Conservation (phyloP, 495 filamentous ascomycete genomes). For the Podospora conica region DNA sequence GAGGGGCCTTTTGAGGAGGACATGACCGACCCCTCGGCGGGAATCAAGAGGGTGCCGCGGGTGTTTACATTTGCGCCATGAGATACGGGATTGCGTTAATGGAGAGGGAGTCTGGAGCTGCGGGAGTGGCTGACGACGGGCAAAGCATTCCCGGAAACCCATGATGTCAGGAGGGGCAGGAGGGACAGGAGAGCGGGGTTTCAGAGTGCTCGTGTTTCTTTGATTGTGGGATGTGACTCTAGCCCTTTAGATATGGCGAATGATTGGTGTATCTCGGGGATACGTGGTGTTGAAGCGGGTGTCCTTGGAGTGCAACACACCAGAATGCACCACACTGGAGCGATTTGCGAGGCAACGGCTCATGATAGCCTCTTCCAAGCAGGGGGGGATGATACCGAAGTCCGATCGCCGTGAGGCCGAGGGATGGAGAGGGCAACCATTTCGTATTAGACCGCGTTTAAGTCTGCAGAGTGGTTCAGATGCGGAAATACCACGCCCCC, state of each 20-base stretch:
- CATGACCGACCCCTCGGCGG: not conserved
- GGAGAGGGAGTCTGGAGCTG: too few species aligned
- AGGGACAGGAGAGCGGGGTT: too few species aligned
- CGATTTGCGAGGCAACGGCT: not conserved
- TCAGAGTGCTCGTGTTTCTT: not conserved
- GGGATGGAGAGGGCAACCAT: not conserved
- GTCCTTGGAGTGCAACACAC: not conserved
- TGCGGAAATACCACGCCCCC: not conserved
- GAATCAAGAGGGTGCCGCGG: not conserved
- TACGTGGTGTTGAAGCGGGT: not conserved
- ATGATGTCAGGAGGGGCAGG: too few species aligned
- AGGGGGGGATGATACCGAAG: not conserved
- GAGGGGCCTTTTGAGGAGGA: not conserved
- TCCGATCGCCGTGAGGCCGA: not conserved
- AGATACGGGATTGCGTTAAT: too few species aligned
- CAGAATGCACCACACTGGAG: not conserved
- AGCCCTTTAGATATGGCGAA: not conserved
- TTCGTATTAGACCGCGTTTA: not conserved
- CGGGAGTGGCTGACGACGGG: too few species aligned
- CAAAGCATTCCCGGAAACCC: not conserved
- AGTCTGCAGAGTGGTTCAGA: not conserved
- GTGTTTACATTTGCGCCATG: not conserved
- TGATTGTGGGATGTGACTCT: not conserved
- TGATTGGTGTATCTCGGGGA: not conserved
- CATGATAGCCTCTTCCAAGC: not conserved